Conservation (phyloP, 1,284 basidiomycete species). For the Phylloboletellus chloephorus region DNA sequence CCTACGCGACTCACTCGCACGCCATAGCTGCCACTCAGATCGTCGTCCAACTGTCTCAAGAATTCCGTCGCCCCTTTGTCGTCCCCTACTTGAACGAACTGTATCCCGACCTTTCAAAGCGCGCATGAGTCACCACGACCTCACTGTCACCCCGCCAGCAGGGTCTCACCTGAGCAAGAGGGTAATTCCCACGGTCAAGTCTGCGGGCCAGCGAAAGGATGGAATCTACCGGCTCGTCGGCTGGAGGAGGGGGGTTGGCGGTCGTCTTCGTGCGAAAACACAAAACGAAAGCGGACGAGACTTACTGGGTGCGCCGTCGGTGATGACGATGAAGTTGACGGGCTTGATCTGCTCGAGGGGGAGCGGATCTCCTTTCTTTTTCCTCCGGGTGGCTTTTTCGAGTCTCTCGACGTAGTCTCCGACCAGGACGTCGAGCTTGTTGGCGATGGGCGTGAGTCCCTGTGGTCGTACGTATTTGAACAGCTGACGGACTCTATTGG, state of each 20-base stretch:
- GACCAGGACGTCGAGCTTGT: conserved; percentile 44
- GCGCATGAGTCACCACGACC: conserved; percentile 2
- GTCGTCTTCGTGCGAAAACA: neutral
- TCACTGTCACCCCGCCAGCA: neutral
- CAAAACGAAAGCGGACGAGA: neutral
- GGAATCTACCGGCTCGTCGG: conserved; percentile 47
- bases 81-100: conserved; percentile 58
- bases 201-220: conserved; percentile 46
- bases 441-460: conserved; percentile 47
- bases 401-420: conserved; percentile 42
- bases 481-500: conserved; percentile 32
- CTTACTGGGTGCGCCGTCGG: conserved; percentile 56
- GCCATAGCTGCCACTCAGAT: conserved; percentile 31
- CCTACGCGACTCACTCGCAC: conserved; percentile 34
- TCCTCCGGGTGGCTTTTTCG: conserved; percentile 34
- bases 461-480: conserved; percentile 42
- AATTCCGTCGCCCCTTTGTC: conserved; percentile 40
- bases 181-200: conserved; percentile 44
- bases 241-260: conserved; percentile 20
- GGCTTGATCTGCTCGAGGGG: conserved; percentile 43
- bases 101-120: conserved; percentile 43
- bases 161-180: conserved; percentile 46
- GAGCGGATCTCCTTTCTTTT: conserved; percentile 27
- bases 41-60: conserved; percentile 46
- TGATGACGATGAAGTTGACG: conserved; percentile 56